phyloP scores from a whole-genome alignment of 306 rosid genomes.

The Geum urbanum region DNA sequence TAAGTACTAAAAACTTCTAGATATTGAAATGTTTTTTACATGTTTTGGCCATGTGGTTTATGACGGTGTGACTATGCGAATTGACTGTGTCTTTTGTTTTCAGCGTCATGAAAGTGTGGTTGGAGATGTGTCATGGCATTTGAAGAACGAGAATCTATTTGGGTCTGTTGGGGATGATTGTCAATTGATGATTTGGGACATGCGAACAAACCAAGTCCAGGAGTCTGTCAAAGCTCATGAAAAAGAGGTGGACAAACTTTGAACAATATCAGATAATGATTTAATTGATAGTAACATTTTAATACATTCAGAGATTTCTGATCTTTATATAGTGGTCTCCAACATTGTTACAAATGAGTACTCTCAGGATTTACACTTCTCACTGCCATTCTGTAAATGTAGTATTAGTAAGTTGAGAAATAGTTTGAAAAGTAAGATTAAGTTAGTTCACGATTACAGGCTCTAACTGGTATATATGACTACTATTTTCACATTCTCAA shows the following conservation, averaged over 20 bases:
- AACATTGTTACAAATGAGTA: neutral
- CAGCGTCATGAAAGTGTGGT: conserved; percentile 71
- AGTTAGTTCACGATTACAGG: neutral
- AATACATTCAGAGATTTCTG: too few relatives aligned
- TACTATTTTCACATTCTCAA: neutral
- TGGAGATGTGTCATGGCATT: conserved; percentile 82
- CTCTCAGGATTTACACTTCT: neutral
- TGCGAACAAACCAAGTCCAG: conserved; percentile 61
- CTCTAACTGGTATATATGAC: neutral
- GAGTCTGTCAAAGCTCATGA: conserved; percentile 73
- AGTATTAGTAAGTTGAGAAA: neutral
- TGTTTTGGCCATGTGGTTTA: neutral
- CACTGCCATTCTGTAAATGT: neutral
- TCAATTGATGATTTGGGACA: conserved; percentile 78
- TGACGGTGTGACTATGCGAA: conserved; percentile 7
- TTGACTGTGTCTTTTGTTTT: neutral
- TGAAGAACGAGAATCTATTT: conserved; percentile 60
- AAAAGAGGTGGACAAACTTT: conserved; percentile 54
- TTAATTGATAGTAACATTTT: too few relatives aligned
- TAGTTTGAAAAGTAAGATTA: neutral
- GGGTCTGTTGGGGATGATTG: conserved; percentile 93
- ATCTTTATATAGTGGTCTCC: neutral
- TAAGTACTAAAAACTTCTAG: conserved; percentile 13
- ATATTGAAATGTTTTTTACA: neutral
- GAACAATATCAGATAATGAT: neutral